These are phyloP conservation scores for Euphorbia tirucalli DNA, from an alignment of 345 rosid genomes.

Conservation along the genomic window DNA sequence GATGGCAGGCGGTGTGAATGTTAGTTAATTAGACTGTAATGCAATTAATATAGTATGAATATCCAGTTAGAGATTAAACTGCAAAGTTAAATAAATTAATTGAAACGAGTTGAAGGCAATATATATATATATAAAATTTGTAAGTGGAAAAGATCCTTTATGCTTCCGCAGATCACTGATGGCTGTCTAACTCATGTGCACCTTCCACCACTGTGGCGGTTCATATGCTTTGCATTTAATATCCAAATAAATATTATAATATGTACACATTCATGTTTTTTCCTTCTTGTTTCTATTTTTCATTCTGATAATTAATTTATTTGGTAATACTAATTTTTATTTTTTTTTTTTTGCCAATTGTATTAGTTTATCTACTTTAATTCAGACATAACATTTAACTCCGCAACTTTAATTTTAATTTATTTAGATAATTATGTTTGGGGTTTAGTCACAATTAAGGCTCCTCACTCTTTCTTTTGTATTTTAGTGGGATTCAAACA, in stretches of 20 bases:
- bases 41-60: no score
- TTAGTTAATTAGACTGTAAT: no score
- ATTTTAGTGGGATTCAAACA: no score
- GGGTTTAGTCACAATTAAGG: no score
- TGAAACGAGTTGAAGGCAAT: no score
- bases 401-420: neutral
- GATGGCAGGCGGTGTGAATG: no score
- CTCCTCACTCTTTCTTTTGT: no score
- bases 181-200: slow-evolving; percentile 40
- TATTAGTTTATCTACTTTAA: no score
- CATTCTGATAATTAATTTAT: neutral
- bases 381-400: neutral
- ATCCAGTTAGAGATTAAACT: no score
- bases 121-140: no score
- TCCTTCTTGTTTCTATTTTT: neutral
- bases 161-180: slow-evolving; percentile 33
- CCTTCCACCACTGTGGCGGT: slow-evolving; percentile 24
- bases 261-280: neutral
- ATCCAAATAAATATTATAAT: neutral
- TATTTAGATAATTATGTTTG: no score
- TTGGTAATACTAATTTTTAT: neutral
- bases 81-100: no score
- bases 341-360: neutral
- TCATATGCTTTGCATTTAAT: neutral
- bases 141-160: slow-evolving; percentile 19